These are phyloP conservation scores for Cercophora sp. DNA, from an alignment of 495 filamentous ascomycete species.

Conservation along the genomic window DNA sequence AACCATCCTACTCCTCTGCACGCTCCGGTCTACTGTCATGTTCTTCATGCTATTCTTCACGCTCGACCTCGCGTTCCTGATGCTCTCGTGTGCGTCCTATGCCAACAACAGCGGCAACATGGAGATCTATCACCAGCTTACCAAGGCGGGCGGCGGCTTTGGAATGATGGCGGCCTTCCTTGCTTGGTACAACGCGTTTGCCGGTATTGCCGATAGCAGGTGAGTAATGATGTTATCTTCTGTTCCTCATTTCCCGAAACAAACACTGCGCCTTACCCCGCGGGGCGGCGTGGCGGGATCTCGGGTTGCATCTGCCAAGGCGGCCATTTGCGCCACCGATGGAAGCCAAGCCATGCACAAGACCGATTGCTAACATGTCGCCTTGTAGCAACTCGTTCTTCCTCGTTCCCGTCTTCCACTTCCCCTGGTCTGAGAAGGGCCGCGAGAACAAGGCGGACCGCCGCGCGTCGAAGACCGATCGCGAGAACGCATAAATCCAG, in stretches of 20 bases:
- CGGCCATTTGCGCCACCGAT: constrained; percentile 20
- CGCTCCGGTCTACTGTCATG: constrained; percentile 86
- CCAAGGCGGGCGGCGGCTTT: constrained; percentile 82
- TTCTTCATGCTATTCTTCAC: constrained; percentile 96
- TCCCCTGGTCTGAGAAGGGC: constrained; percentile 93
- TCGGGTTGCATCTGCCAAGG: constrained; percentile 23
- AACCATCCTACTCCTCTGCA: constrained; percentile 79
- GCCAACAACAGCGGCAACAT: constrained; percentile 30
- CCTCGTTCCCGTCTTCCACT: constrained; percentile 88
- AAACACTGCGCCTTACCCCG: too few relatives aligned
- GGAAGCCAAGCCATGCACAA: constrained; percentile 7
- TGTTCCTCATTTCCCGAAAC: not conserved
- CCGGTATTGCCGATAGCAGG: constrained; percentile 91
- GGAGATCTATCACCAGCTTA: constrained; percentile 36
- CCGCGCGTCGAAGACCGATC: constrained; percentile 30
- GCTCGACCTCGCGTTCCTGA: constrained; percentile 87
- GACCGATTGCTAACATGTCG: not conserved
- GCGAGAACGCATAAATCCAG: constrained; percentile 10
- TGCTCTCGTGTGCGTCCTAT: constrained; percentile 76
- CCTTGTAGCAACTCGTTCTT: constrained; percentile 80
- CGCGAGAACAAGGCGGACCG: constrained; percentile 60
- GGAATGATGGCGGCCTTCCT: constrained; percentile 84
- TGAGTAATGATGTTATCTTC: constrained; percentile 33
- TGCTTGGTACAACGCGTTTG: constrained; percentile 96
- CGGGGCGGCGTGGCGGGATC: too few relatives aligned